phyloP scores from a whole-genome alignment of 768 basidiomycete species.

The Leucogyrophana mollusca region DNA sequence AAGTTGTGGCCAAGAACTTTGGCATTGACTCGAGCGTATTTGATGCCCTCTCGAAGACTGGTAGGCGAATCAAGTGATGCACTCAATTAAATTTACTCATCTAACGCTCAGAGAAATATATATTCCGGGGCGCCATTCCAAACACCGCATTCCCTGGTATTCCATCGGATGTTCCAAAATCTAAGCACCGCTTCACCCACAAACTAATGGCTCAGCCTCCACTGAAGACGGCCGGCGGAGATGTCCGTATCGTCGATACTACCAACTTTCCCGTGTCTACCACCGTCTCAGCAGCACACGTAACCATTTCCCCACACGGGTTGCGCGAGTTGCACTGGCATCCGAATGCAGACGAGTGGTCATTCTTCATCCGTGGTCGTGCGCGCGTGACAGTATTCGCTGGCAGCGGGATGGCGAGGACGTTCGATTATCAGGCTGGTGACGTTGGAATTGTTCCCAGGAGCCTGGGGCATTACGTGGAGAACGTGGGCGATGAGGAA shows the following conservation, averaged over 20 bases:
- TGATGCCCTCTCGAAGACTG: conserved; percentile 40
- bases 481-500: background rate
- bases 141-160: conserved; percentile 39
- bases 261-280: conserved; percentile 47
- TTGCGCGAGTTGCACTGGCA: conserved; percentile 47
- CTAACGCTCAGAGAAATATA: conserved; percentile 44
- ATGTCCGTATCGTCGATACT: conserved; percentile 53
- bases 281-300: conserved; percentile 51
- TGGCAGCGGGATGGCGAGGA: conserved; percentile 30
- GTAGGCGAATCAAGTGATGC: background rate
- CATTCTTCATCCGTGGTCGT: conserved; percentile 27
- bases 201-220: background rate
- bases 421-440: conserved; percentile 36
- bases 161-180: conserved; percentile 46
- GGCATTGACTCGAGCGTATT: conserved; percentile 39
- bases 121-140: conserved; percentile 39
- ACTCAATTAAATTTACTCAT: background rate
- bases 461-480: conserved; percentile 4
- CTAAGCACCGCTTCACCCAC: conserved; percentile 20
- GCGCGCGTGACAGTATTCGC: conserved; percentile 38
- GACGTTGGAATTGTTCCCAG: conserved; percentile 6
- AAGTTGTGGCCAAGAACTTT: conserved; percentile 56
- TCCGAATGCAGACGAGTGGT: conserved; percentile 38
- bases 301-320: conserved; percentile 49
- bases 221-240: conserved; percentile 41